Percentiles rank a stretch among this genome's conserved stretches.
These are phyloP conservation scores for Ustilaginoidea virens DNA, from an alignment of 2,329 filamentous ascomycete genomes.

Conservation along the genomic window DNA sequence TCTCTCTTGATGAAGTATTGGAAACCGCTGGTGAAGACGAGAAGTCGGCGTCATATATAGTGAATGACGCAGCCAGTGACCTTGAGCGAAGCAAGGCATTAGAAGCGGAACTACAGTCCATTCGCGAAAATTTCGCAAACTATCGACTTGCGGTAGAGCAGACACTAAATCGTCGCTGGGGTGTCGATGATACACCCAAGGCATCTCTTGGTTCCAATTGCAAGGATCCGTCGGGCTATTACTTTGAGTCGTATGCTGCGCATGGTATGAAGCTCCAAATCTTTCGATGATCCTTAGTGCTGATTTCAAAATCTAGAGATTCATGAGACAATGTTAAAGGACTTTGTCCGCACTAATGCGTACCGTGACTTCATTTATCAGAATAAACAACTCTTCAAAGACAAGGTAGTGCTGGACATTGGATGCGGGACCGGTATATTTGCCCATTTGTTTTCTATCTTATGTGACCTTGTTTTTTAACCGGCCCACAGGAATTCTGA, in stretches of 20 bases:
- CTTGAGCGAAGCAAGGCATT: slow-evolving; percentile 38
- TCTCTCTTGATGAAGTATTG: slow-evolving; percentile 66
- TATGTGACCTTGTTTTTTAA: not conserved
- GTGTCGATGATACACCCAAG: slow-evolving; percentile 26
- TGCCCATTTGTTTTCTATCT: slow-evolving; percentile 7
- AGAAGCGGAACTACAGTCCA: slow-evolving; percentile 42
- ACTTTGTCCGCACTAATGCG: slow-evolving; percentile 71
- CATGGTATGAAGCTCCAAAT: slow-evolving; percentile 31
- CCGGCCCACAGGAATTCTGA: slow-evolving; percentile 51
- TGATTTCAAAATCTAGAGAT: slow-evolving; percentile 44
- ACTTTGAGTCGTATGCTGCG: slow-evolving; percentile 47
- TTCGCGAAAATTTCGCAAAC: slow-evolving; percentile 46
- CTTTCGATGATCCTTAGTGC: too few relatives aligned
- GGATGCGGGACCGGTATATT: slow-evolving; percentile 57
- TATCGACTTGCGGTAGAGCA: slow-evolving; percentile 51
- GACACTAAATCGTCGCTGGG: slow-evolving; percentile 51
- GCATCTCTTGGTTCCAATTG: slow-evolving; percentile 1
- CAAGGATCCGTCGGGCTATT: slow-evolving; percentile 24
- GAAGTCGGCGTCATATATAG: slow-evolving; percentile 9
- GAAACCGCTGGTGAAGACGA: slow-evolving; percentile 22
- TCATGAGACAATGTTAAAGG: slow-evolving; percentile 92
- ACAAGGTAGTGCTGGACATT: slow-evolving; percentile 79
- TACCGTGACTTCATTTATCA: slow-evolving; percentile 93
- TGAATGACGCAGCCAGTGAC: slow-evolving; percentile 15
- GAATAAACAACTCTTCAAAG: slow-evolving; percentile 74